phyloP scores from a whole-genome alignment of 2,329 filamentous ascomycete genomes.

The Fusarium equiseti region DNA sequence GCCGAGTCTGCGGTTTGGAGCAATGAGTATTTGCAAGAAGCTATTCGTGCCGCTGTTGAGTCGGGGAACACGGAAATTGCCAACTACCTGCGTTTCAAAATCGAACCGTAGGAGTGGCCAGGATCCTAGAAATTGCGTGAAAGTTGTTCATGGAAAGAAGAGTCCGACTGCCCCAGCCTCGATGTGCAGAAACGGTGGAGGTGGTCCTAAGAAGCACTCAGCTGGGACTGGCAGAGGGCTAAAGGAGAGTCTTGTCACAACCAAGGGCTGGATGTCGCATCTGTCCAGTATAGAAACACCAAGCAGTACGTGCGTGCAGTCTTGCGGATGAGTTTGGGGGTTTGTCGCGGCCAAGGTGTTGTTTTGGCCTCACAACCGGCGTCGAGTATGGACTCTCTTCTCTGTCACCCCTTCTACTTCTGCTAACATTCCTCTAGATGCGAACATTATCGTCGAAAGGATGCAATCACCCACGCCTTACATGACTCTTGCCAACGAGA shows the following conservation, averaged over 20 bases:
- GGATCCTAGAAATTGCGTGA: background rate
- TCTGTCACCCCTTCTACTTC: background rate
- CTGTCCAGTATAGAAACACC: fast-evolving
- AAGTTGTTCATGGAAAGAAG: background rate
- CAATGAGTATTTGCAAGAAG: background rate
- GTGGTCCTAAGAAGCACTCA: background rate
- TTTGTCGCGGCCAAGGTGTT: background rate
- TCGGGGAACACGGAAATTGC: background rate
- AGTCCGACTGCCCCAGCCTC: background rate
- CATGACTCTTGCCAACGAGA: background rate
- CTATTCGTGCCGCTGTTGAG: background rate
- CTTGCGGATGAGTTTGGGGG: background rate
- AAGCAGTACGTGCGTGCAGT: background rate
- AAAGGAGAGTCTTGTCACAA: fast-evolving
- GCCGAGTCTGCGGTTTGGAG: background rate
- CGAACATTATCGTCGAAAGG: background rate
- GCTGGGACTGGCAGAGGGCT: background rate
- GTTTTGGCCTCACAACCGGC: background rate
- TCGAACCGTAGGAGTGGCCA: no score
- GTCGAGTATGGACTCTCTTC: background rate
- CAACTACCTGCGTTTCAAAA: background rate
- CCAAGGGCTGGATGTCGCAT: fast-evolving
- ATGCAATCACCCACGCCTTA: background rate
- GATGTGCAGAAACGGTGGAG: background rate
- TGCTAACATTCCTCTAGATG: background rate